A percentile compares a stretch with the other conserved stretches of the same genome.
Evolutionary conservation across 768 basidiomycete genomes (phyloP).

Genomic region (Leccinum incarnatum): DNA sequence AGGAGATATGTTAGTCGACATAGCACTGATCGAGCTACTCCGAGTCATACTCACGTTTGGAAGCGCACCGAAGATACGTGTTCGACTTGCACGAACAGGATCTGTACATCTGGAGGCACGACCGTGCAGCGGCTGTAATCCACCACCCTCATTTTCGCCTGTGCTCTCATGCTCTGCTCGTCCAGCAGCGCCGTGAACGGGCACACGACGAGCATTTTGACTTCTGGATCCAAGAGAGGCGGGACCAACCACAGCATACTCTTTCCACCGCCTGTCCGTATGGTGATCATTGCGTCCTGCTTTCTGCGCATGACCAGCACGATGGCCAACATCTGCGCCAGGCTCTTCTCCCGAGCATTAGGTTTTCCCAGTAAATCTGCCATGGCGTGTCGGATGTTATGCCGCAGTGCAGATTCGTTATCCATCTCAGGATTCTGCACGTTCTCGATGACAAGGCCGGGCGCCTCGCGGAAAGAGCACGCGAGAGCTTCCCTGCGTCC

Average conservation of each 20-base stretch:
- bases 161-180: slow-evolving; percentile 3
- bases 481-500: no score
- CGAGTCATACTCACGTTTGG: no score
- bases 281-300: slow-evolving; percentile 4
- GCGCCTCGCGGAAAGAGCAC: no score
- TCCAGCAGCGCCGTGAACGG: slow-evolving; percentile 4
- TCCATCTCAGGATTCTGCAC: neutral
- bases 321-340: neutral
- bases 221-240: neutral
- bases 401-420: neutral
- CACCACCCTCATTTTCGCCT: neutral
- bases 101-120: neutral
- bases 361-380: neutral
- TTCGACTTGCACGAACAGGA: slow-evolving; percentile 11
- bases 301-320: neutral
- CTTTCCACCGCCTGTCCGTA: slow-evolving; percentile 8
- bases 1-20: no score
- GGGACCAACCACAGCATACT: slow-evolving; percentile 9
- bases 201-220: slow-evolving; percentile 6
- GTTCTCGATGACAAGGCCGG: neutral
- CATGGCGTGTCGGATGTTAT: neutral
- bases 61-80: neutral
- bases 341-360: neutral
- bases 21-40: no score
- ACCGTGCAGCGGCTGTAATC: neutral